These are phyloP conservation scores for Apiospora sp. DNA, from an alignment of 2,329 filamentous ascomycete genomes.

Conservation along the genomic window DNA sequence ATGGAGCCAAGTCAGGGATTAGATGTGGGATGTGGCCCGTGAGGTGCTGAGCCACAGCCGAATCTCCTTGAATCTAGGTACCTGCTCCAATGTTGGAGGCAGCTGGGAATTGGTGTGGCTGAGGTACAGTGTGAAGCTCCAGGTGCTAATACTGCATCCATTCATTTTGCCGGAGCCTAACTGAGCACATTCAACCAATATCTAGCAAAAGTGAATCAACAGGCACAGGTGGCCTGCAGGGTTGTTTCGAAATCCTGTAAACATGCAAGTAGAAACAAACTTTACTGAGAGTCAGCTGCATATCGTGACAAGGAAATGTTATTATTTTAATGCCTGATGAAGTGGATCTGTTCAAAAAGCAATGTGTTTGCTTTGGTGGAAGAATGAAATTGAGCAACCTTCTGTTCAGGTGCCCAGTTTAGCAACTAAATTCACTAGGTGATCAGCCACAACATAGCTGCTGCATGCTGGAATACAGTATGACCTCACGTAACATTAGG, in stretches of 20 bases:
- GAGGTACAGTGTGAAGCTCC: neutral
- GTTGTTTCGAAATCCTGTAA: neutral
- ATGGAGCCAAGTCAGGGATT: slow-evolving; percentile 20
- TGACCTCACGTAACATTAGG: slow-evolving; percentile 11
- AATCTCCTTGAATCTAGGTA: slow-evolving; percentile 19
- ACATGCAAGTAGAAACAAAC: neutral
- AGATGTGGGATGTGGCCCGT: slow-evolving; percentile 24
- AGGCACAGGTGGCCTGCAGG: neutral
- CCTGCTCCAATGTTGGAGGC: neutral
- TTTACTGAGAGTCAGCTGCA: neutral
- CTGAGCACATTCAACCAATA: neutral
- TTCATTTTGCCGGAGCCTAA: neutral
- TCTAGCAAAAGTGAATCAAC: neutral
- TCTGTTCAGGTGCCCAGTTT: neutral
- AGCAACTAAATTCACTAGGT: neutral
- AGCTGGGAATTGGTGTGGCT: neutral
- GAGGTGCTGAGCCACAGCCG: slow-evolving; percentile 22
- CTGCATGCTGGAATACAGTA: slow-evolving; percentile 6
- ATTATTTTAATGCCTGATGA: neutral
- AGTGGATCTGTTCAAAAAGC: neutral
- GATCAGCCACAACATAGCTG: neutral
- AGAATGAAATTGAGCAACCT: neutral
- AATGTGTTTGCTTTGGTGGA: neutral
- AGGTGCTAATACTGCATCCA: neutral
- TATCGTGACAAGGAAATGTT: neutral